phyloP scores from a whole-genome alignment of 768 basidiomycete genomes.

The Kwoniella dejecticola region DNA sequence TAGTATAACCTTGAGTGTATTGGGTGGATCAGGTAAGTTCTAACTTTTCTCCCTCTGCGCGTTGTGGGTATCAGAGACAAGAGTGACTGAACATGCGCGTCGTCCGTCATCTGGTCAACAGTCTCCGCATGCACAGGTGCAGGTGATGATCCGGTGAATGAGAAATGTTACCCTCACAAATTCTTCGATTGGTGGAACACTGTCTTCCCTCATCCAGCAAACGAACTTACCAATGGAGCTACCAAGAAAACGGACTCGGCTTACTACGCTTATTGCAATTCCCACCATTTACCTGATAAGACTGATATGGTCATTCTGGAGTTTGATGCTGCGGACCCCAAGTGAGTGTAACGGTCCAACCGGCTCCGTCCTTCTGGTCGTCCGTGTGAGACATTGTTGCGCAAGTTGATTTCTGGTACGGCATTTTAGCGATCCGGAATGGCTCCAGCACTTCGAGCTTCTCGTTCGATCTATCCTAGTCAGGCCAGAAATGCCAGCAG shows the following conservation, averaged over 20 bases:
- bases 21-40: conserved; percentile 80
- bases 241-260: conserved; percentile 87
- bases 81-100: too few species aligned
- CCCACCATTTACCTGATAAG: conserved; percentile 88
- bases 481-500: conserved; percentile 85
- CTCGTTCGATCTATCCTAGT: conserved; percentile 88
- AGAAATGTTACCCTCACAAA: conserved; percentile 84
- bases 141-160: conserved; percentile 82
- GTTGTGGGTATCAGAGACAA: too few species aligned
- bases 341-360: conserved; percentile 61
- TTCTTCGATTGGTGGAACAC: conserved; percentile 98
- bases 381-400: too few species aligned
- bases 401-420: too few species aligned
- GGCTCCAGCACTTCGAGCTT: conserved; percentile 83
- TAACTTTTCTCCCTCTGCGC: background rate
- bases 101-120: too few species aligned
- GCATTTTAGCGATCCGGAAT: conserved; percentile 65
- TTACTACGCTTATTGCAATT: conserved; percentile 92
- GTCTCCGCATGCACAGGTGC: conserved; percentile 93
- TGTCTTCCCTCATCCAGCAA: conserved; percentile 97
- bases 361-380: too few species aligned
- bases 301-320: conserved; percentile 95
- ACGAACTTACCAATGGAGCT: conserved; percentile 96
- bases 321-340: conserved; percentile 84
- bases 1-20: conserved; percentile 83